Conservation (phyloP, 2,329 filamentous ascomycete genomes). For the Sclerotinia subarctica region DNA sequence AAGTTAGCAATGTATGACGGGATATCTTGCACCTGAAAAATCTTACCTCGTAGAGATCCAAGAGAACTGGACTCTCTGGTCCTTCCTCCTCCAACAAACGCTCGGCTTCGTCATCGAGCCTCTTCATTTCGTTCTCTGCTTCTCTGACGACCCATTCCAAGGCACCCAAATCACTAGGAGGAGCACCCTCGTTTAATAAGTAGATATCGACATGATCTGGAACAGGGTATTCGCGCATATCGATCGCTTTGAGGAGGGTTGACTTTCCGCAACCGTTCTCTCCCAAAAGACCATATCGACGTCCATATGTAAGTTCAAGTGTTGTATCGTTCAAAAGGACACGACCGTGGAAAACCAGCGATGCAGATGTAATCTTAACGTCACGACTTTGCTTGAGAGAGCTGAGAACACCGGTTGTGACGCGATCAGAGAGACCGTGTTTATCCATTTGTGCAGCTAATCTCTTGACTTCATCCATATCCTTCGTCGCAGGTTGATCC, state of each 20-base stretch:
- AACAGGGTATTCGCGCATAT: slow-evolving; percentile 89
- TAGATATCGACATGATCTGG: slow-evolving; percentile 98
- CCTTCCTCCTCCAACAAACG: slow-evolving; percentile 88
- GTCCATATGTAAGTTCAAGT: slow-evolving; percentile 87
- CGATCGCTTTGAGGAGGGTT: slow-evolving; percentile 93
- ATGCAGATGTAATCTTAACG: slow-evolving; percentile 93
- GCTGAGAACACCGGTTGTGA: slow-evolving; percentile 93
- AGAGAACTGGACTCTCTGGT: slow-evolving; percentile 82
- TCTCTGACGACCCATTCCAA: slow-evolving; percentile 96
- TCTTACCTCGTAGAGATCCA: slow-evolving; percentile 92
- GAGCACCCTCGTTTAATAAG: slow-evolving; percentile 94
- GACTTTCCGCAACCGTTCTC: slow-evolving; percentile 99
- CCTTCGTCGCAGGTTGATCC: slow-evolving; percentile 69
- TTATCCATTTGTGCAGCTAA: slow-evolving; percentile 92
- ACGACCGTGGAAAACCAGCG: slow-evolving; percentile 94
- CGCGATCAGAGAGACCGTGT: slow-evolving; percentile 92
- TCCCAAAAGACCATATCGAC: slow-evolving; percentile 89
- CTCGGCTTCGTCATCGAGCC: slow-evolving; percentile 85
- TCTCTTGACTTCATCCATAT: slow-evolving; percentile 79
- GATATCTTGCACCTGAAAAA: neutral
- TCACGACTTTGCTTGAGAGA: slow-evolving; percentile 84
- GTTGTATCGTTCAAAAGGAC: slow-evolving; percentile 93
- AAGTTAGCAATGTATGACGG: slow-evolving; percentile 26
- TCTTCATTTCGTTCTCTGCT: slow-evolving; percentile 87
- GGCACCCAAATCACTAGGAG: slow-evolving; percentile 81